These are phyloP conservation scores for Schwanniomyces vanrijiae DNA, from an alignment of 805 yeast genomes.

Conservation along the genomic window DNA sequence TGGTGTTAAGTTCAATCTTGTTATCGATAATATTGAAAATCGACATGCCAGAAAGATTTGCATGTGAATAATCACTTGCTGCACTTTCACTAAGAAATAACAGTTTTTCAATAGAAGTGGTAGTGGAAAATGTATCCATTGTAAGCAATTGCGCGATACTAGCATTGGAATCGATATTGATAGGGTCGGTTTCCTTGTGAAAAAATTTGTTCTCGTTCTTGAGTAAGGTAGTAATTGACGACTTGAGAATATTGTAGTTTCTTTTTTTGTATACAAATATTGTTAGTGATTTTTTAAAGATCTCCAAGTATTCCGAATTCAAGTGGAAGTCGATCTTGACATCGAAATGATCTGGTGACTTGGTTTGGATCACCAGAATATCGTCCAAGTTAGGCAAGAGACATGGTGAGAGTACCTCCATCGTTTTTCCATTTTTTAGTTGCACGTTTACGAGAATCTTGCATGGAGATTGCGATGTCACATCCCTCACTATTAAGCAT, in stretches of 20 bases:
- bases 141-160: constrained; percentile 19
- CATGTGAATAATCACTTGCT: constrained; percentile 16
- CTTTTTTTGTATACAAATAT: constrained; percentile 52
- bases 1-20: constrained; percentile 48
- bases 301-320: constrained; percentile 42
- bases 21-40: constrained; percentile 50
- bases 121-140: constrained; percentile 19
- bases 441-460: constrained; percentile 43
- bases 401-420: constrained; percentile 56
- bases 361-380: constrained; percentile 48
- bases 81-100: constrained; percentile 27
- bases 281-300: constrained; percentile 45
- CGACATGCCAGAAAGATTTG: constrained; percentile 35
- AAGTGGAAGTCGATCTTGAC: constrained; percentile 45
- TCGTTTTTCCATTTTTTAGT: constrained; percentile 36
- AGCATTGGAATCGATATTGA: constrained; percentile 20
- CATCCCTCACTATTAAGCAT: constrained; percentile 76
- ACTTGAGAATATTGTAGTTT: constrained; percentile 37
- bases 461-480: constrained; percentile 56
- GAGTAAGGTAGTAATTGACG: constrained; percentile 31
- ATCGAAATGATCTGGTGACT: constrained; percentile 52
- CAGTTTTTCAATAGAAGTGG: constrained; percentile 29
- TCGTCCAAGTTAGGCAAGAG: constrained; percentile 59
- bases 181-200: constrained; percentile 26
- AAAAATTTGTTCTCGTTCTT: constrained; percentile 33